Evolutionary conservation across 2,329 filamentous ascomycete species (phyloP).

Genomic region (Cladophialophora bantiana): DNA sequence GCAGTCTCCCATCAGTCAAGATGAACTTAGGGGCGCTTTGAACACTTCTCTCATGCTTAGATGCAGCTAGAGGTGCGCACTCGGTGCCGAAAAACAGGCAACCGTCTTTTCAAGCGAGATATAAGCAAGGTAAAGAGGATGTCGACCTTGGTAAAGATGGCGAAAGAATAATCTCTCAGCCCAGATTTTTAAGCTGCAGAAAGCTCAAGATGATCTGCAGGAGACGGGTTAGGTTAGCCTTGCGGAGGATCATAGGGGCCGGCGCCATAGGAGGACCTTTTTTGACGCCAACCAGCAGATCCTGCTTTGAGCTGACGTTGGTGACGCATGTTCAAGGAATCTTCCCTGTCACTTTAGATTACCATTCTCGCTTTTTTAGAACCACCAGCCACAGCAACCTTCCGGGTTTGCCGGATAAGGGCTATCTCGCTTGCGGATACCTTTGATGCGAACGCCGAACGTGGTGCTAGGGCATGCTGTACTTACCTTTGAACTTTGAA

Average conservation of each 20-base stretch:
- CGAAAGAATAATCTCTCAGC: conserved; percentile 7
- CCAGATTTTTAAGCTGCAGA: conserved; percentile 2
- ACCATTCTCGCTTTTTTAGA: conserved; percentile 24
- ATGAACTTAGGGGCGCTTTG: background rate
- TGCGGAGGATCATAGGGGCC: conserved; percentile 1
- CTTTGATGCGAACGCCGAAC: conserved; percentile 24
- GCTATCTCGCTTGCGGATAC: conserved; percentile 29
- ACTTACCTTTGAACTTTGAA: background rate
- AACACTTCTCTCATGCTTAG: background rate
- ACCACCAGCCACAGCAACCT: conserved; percentile 18
- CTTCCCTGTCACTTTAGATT: conserved; percentile 29
- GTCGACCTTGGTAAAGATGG: background rate
- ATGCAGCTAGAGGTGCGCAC: background rate
- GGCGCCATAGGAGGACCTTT: background rate
- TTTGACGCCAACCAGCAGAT: background rate
- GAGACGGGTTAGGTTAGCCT: conserved; percentile 1
- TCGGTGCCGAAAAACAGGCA: background rate
- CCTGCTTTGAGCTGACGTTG: conserved; percentile 4
- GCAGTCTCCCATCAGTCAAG: background rate
- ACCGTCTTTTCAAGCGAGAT: background rate
- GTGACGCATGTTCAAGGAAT: conserved; percentile 18
- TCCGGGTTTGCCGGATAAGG: conserved; percentile 28
- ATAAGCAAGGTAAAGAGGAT: background rate
- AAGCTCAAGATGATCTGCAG: conserved; percentile 5
- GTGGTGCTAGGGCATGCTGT: background rate